These are phyloP conservation scores for Cercospora sojina DNA, from an alignment of 2,329 filamentous ascomycete species.

Conservation along the genomic window DNA sequence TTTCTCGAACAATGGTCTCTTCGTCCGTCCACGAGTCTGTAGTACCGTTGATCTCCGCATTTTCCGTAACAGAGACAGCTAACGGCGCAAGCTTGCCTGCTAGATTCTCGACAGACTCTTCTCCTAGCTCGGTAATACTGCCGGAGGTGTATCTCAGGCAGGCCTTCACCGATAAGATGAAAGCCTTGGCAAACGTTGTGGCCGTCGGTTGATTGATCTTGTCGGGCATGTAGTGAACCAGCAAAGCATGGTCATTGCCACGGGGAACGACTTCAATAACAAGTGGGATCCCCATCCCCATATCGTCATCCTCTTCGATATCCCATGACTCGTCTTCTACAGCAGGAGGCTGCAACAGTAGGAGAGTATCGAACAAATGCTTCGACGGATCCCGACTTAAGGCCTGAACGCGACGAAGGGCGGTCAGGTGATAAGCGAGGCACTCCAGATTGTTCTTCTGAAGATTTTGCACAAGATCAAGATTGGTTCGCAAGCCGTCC, in stretches of 20 bases:
- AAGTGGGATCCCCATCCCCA: constrained; percentile 66
- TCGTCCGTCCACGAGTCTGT: constrained; percentile 49
- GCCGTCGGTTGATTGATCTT: constrained; percentile 57
- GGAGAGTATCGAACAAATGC: constrained; percentile 73
- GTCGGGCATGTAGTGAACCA: constrained; percentile 52
- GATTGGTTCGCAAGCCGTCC: constrained; percentile 49
- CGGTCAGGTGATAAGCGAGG: constrained; percentile 70
- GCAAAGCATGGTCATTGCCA: constrained; percentile 48
- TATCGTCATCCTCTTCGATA: constrained; percentile 57
- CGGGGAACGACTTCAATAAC: constrained; percentile 72
- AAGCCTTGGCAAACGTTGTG: constrained; percentile 29
- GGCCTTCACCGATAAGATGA: constrained; percentile 32
- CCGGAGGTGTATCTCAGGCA: constrained; percentile 35
- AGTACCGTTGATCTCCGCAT: not conserved
- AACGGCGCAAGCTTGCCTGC: constrained; percentile 21
- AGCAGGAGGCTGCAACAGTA: constrained; percentile 70
- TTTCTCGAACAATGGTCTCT: constrained; percentile 55
- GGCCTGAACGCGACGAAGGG: constrained; percentile 68
- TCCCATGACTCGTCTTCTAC: constrained; percentile 53
- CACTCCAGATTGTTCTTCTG: constrained; percentile 62
- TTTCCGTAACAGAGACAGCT: not conserved
- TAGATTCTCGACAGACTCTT: constrained; percentile 13
- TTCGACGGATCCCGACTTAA: constrained; percentile 45
- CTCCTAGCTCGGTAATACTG: constrained; percentile 24
- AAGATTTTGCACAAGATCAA: constrained; percentile 59